Base-by-base conservation (phyloP, 495 filamentous ascomycete genomes). In the Rhypophila decipiens region DNA sequence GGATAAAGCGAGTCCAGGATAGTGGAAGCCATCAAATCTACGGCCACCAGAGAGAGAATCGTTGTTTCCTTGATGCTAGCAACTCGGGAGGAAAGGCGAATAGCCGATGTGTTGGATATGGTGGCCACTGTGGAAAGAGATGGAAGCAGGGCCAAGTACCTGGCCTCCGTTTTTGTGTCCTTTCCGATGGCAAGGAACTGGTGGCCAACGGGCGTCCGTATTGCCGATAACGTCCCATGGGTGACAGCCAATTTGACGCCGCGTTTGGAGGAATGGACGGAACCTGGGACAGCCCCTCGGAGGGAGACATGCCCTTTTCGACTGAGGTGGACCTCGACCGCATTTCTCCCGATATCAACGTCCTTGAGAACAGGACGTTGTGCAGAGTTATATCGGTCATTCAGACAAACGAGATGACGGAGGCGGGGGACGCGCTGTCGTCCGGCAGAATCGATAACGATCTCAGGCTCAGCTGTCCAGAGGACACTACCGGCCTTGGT, bases 351-450 rank as follows among this genome's bases (percentile, higher is more conserved):
- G n/a, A n/a, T n/a, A 5, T 35, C 31, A 35, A 39, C 18, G 17
- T 39, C 36, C 10, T 19, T n/a, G 15, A 42, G 13, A 13, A 42
- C 11, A 5, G 44, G 18, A 18, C 67, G 56, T 24, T 56, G 58
- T 0, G 51, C 27, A 1, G 71, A 68, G 35, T 73, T 74, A 24
- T 70, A 65, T 34, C 70, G 52, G 41, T 66, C 56, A 42, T 72
- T 74, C 13, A 55, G 46, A 7, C 39, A 33, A 5, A 13, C 7
- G 12, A 52, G 54, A 3, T 51, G 33, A 4, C 55, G 35, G 3
- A 72, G 21, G 5, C 70, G 56, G 13, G 69, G 60, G 24, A 74
- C 51, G 17, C 63, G 38, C 1, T 45, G 10, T 2, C 17, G 41
- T 5, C n/a, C 23, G 8, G 2, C 1, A 2, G 15, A 13, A 11